Conservation (phyloP, 1,284 basidiomycete species). For the Sanguinoderma infundibulare region DNA sequence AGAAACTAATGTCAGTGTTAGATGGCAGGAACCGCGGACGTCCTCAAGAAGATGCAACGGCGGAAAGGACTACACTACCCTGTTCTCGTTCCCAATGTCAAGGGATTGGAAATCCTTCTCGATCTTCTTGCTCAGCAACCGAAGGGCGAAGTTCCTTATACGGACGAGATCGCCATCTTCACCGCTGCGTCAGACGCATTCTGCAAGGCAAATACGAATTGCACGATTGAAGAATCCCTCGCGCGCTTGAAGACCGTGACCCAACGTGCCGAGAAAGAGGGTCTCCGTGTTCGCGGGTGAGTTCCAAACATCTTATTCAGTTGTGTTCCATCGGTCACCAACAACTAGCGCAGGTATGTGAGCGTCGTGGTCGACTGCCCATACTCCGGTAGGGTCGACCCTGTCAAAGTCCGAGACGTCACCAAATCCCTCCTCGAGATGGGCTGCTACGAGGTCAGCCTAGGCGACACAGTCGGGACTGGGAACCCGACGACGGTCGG, state of each 20-base stretch:
- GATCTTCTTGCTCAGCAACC: conserved; percentile 48
- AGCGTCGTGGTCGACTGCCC: conserved; percentile 88
- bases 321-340: neutral
- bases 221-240: conserved; percentile 76
- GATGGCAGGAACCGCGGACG: conserved; percentile 87
- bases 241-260: conserved; percentile 68
- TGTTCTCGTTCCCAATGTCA: conserved; percentile 87
- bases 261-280: conserved; percentile 58
- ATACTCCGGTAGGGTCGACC: conserved; percentile 81
- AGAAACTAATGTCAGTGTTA: conserved; percentile 36
- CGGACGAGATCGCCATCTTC: conserved; percentile 91
- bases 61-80: conserved; percentile 70
- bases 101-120: conserved; percentile 75
- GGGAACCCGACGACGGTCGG: conserved; percentile 77
- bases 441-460: conserved; percentile 93
- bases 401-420: conserved; percentile 70
- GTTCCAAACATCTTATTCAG: neutral
- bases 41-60: conserved; percentile 62
- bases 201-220: conserved; percentile 86
- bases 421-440: conserved; percentile 78
- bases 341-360: conserved; percentile 69
- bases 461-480: conserved; percentile 92
- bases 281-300: conserved; percentile 69
- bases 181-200: conserved; percentile 90
- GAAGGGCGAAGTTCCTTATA: conserved; percentile 45